A percentile compares a stretch with the other conserved stretches of the same genome.
These are phyloP conservation scores for Metschnikowia colocasiae DNA, from an alignment of 805 yeast genomes.

Conservation along the genomic window DNA sequence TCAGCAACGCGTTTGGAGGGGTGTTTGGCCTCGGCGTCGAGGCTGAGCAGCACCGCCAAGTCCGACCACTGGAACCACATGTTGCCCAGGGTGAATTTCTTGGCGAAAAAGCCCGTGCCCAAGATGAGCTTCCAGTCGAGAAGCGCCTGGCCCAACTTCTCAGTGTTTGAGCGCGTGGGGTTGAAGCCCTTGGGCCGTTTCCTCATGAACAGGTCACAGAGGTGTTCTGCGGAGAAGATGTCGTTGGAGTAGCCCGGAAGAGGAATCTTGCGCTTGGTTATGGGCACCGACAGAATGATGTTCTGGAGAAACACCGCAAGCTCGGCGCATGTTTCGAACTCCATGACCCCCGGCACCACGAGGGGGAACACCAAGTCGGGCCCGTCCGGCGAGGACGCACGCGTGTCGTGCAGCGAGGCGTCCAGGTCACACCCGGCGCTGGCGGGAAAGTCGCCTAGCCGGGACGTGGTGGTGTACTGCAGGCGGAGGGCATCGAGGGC, in stretches of 20 bases:
- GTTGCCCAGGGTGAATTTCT: conserved; percentile 38
- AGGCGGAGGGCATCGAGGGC: conserved; percentile 28
- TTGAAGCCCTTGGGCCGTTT: conserved; percentile 30
- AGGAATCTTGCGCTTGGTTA: conserved; percentile 31
- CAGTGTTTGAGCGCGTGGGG: conserved; percentile 36
- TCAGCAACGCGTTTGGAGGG: background rate
- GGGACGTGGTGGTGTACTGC: conserved; percentile 28
- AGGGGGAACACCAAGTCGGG: conserved; percentile 30
- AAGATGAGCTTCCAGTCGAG: conserved; percentile 32
- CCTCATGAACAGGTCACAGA: conserved; percentile 27
- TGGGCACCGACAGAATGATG: conserved; percentile 23
- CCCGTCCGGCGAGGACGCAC: background rate
- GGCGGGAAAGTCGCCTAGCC: conserved; percentile 29
- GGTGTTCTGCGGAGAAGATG: conserved; percentile 37
- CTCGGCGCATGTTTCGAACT: conserved; percentile 17
- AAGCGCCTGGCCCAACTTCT: conserved; percentile 39
- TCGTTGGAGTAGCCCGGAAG: conserved; percentile 40
- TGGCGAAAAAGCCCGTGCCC: conserved; percentile 31
- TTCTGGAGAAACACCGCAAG: conserved; percentile 23
- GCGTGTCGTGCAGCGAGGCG: background rate
- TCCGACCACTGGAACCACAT: conserved; percentile 47
- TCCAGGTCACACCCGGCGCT: background rate
- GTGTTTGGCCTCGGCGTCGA: background rate
- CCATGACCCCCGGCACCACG: conserved; percentile 24
- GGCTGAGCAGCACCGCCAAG: conserved; percentile 20